Evolutionary conservation across 1,139 yeast genomes (phyloP).

Genomic region (Candida tetrigidarum): DNA sequence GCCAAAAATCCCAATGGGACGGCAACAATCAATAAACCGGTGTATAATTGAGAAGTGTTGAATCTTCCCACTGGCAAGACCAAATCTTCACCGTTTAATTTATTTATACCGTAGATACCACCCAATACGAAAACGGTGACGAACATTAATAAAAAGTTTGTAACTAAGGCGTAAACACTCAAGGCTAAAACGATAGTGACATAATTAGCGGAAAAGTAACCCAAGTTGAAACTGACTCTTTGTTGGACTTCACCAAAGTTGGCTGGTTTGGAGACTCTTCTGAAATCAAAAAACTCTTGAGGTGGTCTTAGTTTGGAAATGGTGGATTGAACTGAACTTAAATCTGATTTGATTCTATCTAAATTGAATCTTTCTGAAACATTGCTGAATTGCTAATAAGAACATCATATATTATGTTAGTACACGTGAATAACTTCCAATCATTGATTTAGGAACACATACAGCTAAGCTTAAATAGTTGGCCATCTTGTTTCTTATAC

Average conservation of each 20-base stretch:
- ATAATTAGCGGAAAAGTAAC: slow-evolving; percentile 89
- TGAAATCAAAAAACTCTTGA: slow-evolving; percentile 90
- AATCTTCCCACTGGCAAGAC: slow-evolving; percentile 68
- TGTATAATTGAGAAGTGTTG: slow-evolving; percentile 85
- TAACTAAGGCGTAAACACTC: slow-evolving; percentile 61
- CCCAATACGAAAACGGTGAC: slow-evolving; percentile 70
- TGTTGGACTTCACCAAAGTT: slow-evolving; percentile 90
- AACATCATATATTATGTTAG: slow-evolving; percentile 9
- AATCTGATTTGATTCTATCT: slow-evolving; percentile 51
- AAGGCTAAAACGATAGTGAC: slow-evolving; percentile 73
- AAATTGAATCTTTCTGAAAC: slow-evolving; percentile 54
- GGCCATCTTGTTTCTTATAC: slow-evolving; percentile 9
- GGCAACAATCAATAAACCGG: slow-evolving; percentile 77
- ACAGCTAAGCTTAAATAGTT: slow-evolving; percentile 16
- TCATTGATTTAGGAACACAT: slow-evolving; percentile 5
- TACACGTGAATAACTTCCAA: slow-evolving; percentile 1
- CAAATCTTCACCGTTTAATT: slow-evolving; percentile 81
- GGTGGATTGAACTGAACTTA: slow-evolving; percentile 55
- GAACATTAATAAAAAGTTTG: slow-evolving; percentile 82
- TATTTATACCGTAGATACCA: slow-evolving; percentile 80
- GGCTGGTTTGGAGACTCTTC: slow-evolving; percentile 87
- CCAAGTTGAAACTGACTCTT: slow-evolving; percentile 83
- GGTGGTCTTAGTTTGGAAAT: slow-evolving; percentile 82
- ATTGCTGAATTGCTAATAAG: slow-evolving; percentile 15
- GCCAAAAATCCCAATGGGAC: slow-evolving; percentile 93